phyloP scores from a whole-genome alignment of 176 grass and related monocot species.

The Aegilops bicornis region DNA sequence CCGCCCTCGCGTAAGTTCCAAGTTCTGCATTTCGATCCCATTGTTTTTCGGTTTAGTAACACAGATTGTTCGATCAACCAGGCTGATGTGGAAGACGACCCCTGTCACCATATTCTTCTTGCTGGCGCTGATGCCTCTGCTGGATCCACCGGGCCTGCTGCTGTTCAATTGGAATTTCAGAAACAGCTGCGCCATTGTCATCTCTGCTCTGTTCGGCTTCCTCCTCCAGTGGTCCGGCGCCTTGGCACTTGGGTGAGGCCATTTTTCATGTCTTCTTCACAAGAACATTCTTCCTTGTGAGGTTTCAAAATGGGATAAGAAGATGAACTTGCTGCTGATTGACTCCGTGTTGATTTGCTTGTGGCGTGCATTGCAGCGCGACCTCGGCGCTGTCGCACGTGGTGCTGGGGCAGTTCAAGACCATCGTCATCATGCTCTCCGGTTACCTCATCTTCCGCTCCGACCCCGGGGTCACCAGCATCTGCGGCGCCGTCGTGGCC shows the following conservation, averaged over 20 bases:
- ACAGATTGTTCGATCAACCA: constrained; percentile 29
- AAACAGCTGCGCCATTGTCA: constrained; percentile 61
- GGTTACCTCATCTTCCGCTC: constrained; percentile 79
- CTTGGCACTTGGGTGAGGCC: constrained; percentile 89
- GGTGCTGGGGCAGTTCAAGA: constrained; percentile 94
- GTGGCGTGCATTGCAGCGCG: constrained; percentile 53
- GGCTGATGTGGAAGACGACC: constrained; percentile 98
- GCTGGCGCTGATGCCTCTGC: constrained; percentile 79
- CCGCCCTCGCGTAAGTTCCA: constrained; percentile 86
- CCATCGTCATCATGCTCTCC: constrained; percentile 74
- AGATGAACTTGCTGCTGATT: neutral
- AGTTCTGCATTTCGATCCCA: constrained; percentile 19
- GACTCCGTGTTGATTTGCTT: neutral
- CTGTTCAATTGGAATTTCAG: constrained; percentile 78
- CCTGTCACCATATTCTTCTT: constrained; percentile 95
- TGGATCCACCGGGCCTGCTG: constrained; percentile 81
- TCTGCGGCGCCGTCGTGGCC: constrained; percentile 69
- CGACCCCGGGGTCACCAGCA: constrained; percentile 72
- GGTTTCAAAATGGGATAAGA: neutral
- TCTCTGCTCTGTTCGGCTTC: constrained; percentile 93
- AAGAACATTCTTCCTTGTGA: neutral
- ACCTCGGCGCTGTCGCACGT: constrained; percentile 91
- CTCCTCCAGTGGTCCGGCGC: constrained; percentile 97
- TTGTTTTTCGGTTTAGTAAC: neutral
- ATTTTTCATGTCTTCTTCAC: too few species aligned